Base-by-base conservation (phyloP, 2,329 filamentous ascomycete species). In the Aspergillus melleus region DNA sequence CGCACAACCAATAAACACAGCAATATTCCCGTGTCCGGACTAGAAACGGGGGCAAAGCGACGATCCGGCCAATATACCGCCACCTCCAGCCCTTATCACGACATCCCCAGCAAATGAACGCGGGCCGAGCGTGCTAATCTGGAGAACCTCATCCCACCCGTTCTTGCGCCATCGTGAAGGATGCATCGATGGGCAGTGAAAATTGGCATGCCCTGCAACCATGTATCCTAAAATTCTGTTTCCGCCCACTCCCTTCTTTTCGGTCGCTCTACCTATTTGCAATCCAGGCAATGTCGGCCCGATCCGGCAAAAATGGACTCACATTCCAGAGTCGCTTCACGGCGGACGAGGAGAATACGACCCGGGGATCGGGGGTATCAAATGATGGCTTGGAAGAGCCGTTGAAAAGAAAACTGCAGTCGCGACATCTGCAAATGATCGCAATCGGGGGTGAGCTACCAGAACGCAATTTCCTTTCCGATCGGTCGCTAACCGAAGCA, bases 341-440 rank as follows among this genome's bases (percentile, higher is more conserved):
- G 26, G 19, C 30, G 46, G 55, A 59, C 6, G 56, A 58, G 32
- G 54, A 29, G 11, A 29, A 20, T 16, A 54, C 42, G 6, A 20
- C 22, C 12, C 52, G 11, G 6, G 63, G 64, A 12, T 55, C 57
- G 24, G 55, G 52, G 14, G n/a, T 50, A 5, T 20, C 53, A 11
- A 44, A 49, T 3, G 62, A 70, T 54, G 65, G 68, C 4, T 61
- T 66, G 39, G 59, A 60, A 8, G 70, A 68, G 11, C 72, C 71
- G 8, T 63, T 74, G 61, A 71, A 73, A 39, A 79, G 85, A 2
- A 80, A 83, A 44, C 77, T 86, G 11, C 83, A 83, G 6, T 77
- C 83, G 30, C 78, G 84, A 30, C 86, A 88, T 72, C 79, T 88
- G n/a, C 85, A 88, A 71, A 88, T 88, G 84, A 86, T 88, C 64